phyloP scores from a whole-genome alignment of 257 asterid species.

The Solanum dulcamara region DNA sequence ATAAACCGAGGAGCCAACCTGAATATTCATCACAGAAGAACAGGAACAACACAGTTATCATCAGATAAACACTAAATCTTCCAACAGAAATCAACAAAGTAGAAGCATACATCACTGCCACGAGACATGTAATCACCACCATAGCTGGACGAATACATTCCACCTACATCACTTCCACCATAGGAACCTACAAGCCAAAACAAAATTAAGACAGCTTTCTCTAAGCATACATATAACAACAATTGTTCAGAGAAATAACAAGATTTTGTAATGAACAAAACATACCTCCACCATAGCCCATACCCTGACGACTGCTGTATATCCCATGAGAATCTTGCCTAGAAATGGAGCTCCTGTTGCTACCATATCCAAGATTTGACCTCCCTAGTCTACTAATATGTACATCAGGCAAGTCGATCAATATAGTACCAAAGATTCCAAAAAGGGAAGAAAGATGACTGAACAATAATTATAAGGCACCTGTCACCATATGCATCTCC shows the following conservation, averaged over 20 bases:
- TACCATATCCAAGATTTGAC: conserved; percentile 70
- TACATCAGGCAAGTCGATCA: neutral
- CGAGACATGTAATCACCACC: conserved; percentile 74
- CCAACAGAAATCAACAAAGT: neutral
- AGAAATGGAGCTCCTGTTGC: conserved; percentile 62
- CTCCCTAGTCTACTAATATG: conserved; percentile 51
- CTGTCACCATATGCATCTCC: conserved; percentile 73
- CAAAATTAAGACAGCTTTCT: neutral
- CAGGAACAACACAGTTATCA: conserved; percentile 57
- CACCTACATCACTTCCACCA: conserved; percentile 64
- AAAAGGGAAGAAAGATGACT: neutral
- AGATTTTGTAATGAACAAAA: neutral
- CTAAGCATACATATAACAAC: neutral
- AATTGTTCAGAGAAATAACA: neutral
- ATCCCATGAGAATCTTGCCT: conserved; percentile 79
- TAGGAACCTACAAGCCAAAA: conserved; percentile 46
- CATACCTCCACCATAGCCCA: conserved; percentile 77
- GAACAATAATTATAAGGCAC: conserved; percentile 19
- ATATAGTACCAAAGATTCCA: neutral
- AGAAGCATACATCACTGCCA: conserved; percentile 62
- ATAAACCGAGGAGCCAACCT: conserved; percentile 40
- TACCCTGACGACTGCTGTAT: conserved; percentile 73
- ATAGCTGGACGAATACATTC: conserved; percentile 77
- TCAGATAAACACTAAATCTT: neutral
- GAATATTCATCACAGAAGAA: conserved; percentile 31